Evolutionary conservation across 2,329 filamentous ascomycete species (phyloP), one percentile per base, ranked within the genome.

Genomic region (Aspergillus udagawae): DNA sequence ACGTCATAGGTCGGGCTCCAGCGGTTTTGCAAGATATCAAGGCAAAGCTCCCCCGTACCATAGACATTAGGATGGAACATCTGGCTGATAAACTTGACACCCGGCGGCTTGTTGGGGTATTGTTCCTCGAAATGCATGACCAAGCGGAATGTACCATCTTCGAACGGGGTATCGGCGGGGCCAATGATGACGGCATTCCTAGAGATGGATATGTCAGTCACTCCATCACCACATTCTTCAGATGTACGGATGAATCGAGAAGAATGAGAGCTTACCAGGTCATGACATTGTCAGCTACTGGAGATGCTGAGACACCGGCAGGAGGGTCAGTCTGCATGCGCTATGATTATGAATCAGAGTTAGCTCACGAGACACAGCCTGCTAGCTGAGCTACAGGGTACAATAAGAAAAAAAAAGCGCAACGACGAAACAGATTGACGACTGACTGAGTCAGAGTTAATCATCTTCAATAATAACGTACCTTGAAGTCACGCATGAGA

Each of bases 21-120:
- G 65, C 94, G 83, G 73, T 99, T 99, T 77, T 99, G 94, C 58
- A 99, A 77, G 65, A 99, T 99, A 72, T 99, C 94, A 64, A 99
- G 79, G 72, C 94, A 99, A 52, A 99, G 83, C 79, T 99, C 94
- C 60, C 94, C 94, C 0, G 92, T 97, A 53, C 90, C 92, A 73
- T 99, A 99, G 56, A 99, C 94, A 71, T 99, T 99, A 20, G 94
- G 94, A 69, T 99, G 94, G 76, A 99, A 99, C 94, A 99, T 99
- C 74, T 94, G 87, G 76, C 91, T 96, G 74, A 99, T 96, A 75
- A 99, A 99, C 73, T 97, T 97, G 78, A 97, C 94, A 35, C 92
- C 90, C 0, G 94, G 94, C 4, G 94, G 94, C 75, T 97, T 97
- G 79, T 97, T 99, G 29, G 94, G 94, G 69, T 99, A 99, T 70